Evolutionary conservation across 345 rosid species (phyloP).

Genomic region (Citrus hindsii): DNA sequence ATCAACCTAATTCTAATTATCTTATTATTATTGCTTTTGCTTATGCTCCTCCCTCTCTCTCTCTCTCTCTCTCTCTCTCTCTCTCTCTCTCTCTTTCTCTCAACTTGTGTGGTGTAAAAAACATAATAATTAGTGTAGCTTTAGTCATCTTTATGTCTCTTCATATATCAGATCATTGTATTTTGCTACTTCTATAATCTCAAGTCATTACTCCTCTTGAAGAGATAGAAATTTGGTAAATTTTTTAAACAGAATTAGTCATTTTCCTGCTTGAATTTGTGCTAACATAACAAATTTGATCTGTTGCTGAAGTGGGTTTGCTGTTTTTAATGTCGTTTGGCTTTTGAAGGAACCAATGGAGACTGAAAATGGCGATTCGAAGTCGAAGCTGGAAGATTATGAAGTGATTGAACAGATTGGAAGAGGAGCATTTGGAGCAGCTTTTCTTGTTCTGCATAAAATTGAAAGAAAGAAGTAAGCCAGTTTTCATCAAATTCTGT

Average conservation of each 20-base stretch:
- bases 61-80: slow-evolving; percentile 7
- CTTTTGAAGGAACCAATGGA: slow-evolving; percentile 45
- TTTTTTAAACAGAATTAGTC: background rate
- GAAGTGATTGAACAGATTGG: slow-evolving; percentile 84
- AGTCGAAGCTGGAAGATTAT: slow-evolving; percentile 74
- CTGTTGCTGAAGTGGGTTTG: slow-evolving; percentile 7
- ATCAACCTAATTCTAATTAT: slow-evolving; percentile 13
- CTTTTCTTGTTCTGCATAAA: slow-evolving; percentile 82
- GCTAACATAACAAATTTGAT: slow-evolving; percentile 6
- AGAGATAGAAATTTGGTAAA: background rate
- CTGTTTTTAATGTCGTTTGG: background rate
- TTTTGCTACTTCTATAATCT: background rate
- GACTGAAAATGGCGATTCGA: slow-evolving; percentile 37
- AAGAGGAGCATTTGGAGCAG: slow-evolving; percentile 78
- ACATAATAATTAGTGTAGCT: slow-evolving; percentile 33
- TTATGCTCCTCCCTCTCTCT: background rate
- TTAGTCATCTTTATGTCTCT: slow-evolving; percentile 28
- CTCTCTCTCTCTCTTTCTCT: slow-evolving; percentile 14
- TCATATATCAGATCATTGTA: slow-evolving; percentile 11
- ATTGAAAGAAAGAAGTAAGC: slow-evolving; percentile 65
- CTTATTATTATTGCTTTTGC: background rate
- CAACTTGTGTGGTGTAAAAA: background rate
- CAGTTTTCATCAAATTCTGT: background rate
- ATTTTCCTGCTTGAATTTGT: background rate
- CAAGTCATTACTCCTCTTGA: background rate